phyloP scores from a whole-genome alignment of 139 green algal species.

The Cymbomonas tetramitiformis region DNA sequence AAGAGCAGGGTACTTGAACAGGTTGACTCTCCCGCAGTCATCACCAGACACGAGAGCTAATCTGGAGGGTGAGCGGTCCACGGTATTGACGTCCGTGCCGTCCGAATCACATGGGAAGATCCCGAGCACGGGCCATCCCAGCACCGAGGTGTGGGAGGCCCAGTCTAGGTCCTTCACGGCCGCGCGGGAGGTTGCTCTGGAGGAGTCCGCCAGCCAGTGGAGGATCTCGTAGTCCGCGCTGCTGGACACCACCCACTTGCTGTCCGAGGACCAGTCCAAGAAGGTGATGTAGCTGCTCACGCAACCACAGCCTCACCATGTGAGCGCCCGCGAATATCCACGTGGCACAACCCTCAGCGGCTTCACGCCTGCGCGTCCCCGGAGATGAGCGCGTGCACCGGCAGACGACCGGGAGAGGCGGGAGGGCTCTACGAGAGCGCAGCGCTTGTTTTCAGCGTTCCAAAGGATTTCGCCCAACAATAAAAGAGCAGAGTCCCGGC shows the following conservation, averaged over 20 bases:
- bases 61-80: background rate
- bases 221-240: conserved; percentile 20
- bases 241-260: conserved; percentile 7
- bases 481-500: too few species aligned
- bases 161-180: conserved; percentile 10
- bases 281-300: conserved; percentile 19
- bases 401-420: too few species aligned
- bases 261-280: conserved; percentile 21
- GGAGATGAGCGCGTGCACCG: too few species aligned
- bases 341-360: too few species aligned
- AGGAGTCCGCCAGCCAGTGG: too few species aligned
- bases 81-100: conserved; percentile 8
- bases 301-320: too few species aligned
- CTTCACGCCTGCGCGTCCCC: too few species aligned
- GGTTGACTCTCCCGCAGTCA: conserved; percentile 3
- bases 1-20: conserved; percentile 21
- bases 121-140: conserved; percentile 12
- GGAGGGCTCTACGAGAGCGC: too few species aligned
- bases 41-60: background rate
- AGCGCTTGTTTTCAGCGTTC: too few species aligned
- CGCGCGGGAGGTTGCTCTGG: too few species aligned
- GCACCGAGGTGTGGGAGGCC: conserved; percentile 4
- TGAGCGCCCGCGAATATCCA: too few species aligned
- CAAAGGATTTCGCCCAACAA: too few species aligned
- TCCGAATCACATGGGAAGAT: conserved; percentile 13